Evolutionary conservation across 331 rosid species (phyloP).

Genomic region (Malus hybrid): DNA sequence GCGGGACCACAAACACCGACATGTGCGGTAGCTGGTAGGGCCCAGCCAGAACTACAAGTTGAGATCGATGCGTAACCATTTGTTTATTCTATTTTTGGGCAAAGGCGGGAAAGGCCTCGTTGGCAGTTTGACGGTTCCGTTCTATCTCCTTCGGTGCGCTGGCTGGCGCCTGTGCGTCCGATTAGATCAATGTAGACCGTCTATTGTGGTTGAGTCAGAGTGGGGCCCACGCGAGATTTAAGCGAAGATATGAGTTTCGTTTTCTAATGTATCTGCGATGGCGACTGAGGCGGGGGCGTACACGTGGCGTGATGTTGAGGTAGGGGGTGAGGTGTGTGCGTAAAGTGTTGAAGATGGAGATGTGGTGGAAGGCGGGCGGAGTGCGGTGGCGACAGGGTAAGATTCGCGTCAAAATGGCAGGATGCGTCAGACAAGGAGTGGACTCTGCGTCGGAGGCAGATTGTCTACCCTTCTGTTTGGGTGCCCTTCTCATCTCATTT

Average conservation of each 20-base stretch:
- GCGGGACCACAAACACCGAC: conserved; percentile 13
- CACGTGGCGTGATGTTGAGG: conserved; percentile 17
- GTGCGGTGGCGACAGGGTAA: background rate
- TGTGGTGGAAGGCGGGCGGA: background rate
- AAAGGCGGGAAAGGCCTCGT: conserved; percentile 14
- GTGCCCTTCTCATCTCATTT: too few species aligned
- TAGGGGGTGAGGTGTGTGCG: background rate
- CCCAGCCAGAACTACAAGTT: conserved; percentile 12
- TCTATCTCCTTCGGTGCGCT: background rate
- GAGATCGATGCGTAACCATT: background rate
- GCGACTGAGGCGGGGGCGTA: background rate
- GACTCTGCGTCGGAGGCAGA: conserved; percentile 20
- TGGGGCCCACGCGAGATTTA: background rate
- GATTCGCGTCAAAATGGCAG: conserved; percentile 8
- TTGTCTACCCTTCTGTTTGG: too few species aligned
- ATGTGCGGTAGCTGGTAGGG: conserved; percentile 11
- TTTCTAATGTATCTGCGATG: background rate
- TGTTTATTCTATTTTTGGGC: background rate
- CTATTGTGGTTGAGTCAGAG: background rate
- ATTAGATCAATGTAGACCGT: background rate
- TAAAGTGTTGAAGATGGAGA: conserved; percentile 4
- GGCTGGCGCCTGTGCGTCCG: conserved; percentile 1
- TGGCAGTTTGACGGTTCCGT: conserved; percentile 9
- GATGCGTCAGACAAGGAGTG: conserved; percentile 30
- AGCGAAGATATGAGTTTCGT: background rate